Conservation (phyloP, 2,329 filamentous ascomycete genomes). For the Aspergillus sp. region DNA sequence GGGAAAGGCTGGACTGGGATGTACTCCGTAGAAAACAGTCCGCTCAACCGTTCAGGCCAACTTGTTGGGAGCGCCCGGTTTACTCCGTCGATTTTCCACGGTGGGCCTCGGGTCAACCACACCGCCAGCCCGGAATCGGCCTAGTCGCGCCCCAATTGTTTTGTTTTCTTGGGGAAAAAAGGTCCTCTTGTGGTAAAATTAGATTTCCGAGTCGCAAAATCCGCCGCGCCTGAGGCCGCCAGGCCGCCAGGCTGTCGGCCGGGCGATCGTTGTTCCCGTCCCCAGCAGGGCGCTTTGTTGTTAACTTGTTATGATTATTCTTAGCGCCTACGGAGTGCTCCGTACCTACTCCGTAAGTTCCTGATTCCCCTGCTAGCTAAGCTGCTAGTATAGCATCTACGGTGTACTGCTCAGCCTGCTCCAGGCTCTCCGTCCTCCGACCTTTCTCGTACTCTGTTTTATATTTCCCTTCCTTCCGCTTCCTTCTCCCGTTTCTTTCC, state of each 20-base stretch:
- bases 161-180: not conserved
- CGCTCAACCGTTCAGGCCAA: not conserved
- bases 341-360: no score
- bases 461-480: conserved; percentile 8
- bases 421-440: no score
- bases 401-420: no score
- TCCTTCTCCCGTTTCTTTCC: not conserved
- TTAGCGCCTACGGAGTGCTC: no score
- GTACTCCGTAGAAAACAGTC: not conserved
- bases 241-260: not conserved
- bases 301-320: not conserved
- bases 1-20: not conserved
- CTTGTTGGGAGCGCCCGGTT: conserved; percentile 20
- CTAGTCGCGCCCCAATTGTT: conserved; percentile 5
- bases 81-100: conserved; percentile 22
- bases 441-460: no score
- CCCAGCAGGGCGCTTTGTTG: not conserved
- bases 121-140: conserved; percentile 13
- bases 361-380: no score
- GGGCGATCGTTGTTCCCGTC: not conserved
- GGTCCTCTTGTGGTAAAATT: no score
- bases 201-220: no score
- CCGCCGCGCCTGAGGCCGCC: not conserved
- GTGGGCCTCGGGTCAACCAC: conserved; percentile 15
- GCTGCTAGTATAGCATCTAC: no score